Evolutionary conservation across 257 asterid species (phyloP).

Genomic region (Perilla frutescens): DNA sequence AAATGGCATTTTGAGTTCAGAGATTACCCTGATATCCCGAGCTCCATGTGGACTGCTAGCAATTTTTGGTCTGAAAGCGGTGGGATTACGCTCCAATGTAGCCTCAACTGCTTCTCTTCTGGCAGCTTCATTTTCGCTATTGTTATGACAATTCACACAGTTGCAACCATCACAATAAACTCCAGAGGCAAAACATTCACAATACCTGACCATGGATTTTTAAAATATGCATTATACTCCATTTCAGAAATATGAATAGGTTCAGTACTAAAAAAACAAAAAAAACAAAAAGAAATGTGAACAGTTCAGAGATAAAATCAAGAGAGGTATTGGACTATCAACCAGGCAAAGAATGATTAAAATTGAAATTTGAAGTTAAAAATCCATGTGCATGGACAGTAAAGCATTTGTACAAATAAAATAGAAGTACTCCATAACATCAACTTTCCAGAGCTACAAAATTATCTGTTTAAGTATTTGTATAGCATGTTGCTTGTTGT

Average conservation of each 20-base stretch:
- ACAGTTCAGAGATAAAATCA: constrained; percentile 3
- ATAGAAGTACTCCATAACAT: neutral
- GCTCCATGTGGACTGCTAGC: constrained; percentile 91
- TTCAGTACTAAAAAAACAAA: neutral
- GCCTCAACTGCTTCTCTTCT: constrained; percentile 93
- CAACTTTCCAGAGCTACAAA: neutral
- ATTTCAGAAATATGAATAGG: constrained; percentile 10
- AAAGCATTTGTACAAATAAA: neutral
- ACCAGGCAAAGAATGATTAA: neutral
- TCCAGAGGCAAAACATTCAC: constrained; percentile 98
- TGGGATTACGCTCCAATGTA: constrained; percentile 91
- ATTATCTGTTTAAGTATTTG: neutral
- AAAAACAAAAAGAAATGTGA: too few species aligned
- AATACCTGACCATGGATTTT: constrained; percentile 67
- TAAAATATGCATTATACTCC: constrained; percentile 24
- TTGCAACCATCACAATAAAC: constrained; percentile 93
- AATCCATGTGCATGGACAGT: neutral
- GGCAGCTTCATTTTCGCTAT: constrained; percentile 80
- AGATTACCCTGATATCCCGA: constrained; percentile 75
- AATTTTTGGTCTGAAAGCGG: constrained; percentile 95
- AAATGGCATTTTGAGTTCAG: constrained; percentile 27
- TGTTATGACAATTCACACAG: constrained; percentile 87
- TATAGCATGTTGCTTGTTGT: neutral
- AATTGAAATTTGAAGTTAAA: neutral
- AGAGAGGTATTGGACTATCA: constrained; percentile 13